A percentile compares a stretch with the other conserved stretches of the same genome.
Evolutionary conservation across 768 basidiomycete genomes (phyloP).

Genomic region (Leccinum barrowsii): DNA sequence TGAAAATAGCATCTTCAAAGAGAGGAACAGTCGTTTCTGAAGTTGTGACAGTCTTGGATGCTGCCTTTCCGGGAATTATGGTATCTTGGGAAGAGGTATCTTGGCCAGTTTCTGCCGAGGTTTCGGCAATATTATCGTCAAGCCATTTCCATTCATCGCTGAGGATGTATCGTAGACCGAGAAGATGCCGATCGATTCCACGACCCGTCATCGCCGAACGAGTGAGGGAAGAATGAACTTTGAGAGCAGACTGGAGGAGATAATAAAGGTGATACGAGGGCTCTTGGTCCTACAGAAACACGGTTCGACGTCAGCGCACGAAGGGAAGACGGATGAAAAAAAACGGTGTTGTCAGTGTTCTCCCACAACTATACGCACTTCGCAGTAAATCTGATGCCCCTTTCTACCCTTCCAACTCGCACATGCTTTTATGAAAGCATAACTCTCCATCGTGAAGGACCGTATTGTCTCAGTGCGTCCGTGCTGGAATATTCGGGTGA

Average conservation of each 20-base stretch:
- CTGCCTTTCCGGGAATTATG: neutral
- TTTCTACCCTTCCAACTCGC: constrained; percentile 15
- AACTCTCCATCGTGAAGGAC: constrained; percentile 66
- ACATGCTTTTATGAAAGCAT: constrained; percentile 45
- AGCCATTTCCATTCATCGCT: constrained; percentile 31
- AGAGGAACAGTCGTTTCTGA: constrained; percentile 33
- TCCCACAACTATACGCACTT: constrained; percentile 10
- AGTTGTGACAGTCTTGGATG: neutral
- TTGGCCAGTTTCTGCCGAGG: neutral
- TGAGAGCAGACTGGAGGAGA: constrained; percentile 59
- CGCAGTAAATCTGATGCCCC: neutral
- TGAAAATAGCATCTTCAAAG: constrained; percentile 77
- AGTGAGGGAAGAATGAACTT: constrained; percentile 67
- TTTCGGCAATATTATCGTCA: constrained; percentile 8
- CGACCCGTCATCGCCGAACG: constrained; percentile 76
- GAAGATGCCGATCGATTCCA: constrained; percentile 89
- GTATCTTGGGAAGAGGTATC: constrained; percentile 8
- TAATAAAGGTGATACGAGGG: constrained; percentile 32
- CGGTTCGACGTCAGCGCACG: neutral
- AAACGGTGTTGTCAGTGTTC: neutral
- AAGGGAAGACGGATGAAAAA: neutral
- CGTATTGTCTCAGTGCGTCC: constrained; percentile 92
- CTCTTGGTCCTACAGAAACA: neutral
- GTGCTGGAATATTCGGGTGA: constrained; percentile 81
- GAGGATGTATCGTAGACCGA: constrained; percentile 73